Evolutionary conservation across 805 yeast species (phyloP), one percentile per base, ranked within the genome.

Genomic region (Barnettozyma botsteinii): DNA sequence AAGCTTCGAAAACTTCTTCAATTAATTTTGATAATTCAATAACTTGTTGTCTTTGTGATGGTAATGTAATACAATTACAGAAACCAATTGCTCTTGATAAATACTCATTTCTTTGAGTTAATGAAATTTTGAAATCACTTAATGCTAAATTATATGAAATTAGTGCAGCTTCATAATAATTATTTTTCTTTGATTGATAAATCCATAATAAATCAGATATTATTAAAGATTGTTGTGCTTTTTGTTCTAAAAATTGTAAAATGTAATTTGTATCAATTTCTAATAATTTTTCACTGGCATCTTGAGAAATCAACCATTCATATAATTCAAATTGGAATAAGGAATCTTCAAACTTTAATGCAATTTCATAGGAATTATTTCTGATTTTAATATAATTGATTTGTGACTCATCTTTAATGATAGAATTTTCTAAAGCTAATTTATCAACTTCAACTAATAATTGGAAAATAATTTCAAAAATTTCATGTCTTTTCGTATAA

Each of bases 71-170:
- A 60, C 95, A 83, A 56, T 86, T 85, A 60, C 95, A 84, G 66
- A 86, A 88, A 3, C 96, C 96, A 60, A 83, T 84, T 1, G 97
- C 97, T 50, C 97, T 74, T 2, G 97, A 85, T 40, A 93, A 67
- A 57, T 75, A 87, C 61, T 89, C 96, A 32, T 91, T 81, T 57
- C 98, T 75, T 52, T 82, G 81, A 28, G 74, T 71, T 42, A 91
- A 70, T 27, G 73, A 65, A 36, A 91, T 67, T 10, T 73, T 72
- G 59, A 87, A 86, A 38, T 78, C 81, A 14, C 94, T 82, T 17
- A 79, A 65, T 0, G 96, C 82, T 41, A 93, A 65, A 6, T 77
- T 72, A 52, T 82, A 83, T 35, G 87, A 66, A 18, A 85, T 83
- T 48, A 75, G 75, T 0, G 97, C 96, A n/a, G 98, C 95, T 27